Percentiles rank a stretch among this genome's conserved stretches.
These are phyloP conservation scores for Pontederia crassipes DNA, from an alignment of 176 grass and related monocot genomes.

Conservation along the genomic window DNA sequence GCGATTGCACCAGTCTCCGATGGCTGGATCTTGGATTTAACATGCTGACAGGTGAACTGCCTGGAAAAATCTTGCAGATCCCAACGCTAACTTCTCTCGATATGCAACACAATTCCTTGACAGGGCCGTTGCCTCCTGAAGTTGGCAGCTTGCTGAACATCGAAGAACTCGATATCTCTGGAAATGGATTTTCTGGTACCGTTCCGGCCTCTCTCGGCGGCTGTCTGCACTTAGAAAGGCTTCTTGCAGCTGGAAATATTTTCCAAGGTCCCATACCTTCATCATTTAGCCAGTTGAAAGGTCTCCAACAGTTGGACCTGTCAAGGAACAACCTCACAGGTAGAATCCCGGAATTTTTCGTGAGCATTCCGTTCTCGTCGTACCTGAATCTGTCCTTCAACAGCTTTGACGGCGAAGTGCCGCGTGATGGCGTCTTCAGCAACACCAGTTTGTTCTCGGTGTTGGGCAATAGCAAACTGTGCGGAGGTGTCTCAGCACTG, in stretches of 20 bases:
- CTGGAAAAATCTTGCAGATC: conserved; percentile 3
- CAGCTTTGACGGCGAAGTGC: conserved; percentile 13
- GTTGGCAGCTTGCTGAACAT: conserved; percentile 26
- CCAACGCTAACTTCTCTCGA: conserved; percentile 3
- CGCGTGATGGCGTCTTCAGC: conserved; percentile 2
- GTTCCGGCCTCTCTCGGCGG: conserved; percentile 35
- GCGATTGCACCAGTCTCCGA: background rate
- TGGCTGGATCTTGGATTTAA: conserved; percentile 12
- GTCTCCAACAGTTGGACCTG: conserved; percentile 3
- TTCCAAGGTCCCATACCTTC: conserved; percentile 10
- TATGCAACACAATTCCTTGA: conserved; percentile 8
- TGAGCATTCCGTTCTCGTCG: background rate
- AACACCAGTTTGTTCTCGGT: background rate
- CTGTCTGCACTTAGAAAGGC: conserved; percentile 18
- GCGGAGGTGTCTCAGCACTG: background rate
- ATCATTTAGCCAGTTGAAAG: conserved; percentile 7
- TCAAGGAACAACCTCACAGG: conserved; percentile 15
- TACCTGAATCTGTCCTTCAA: conserved; percentile 17
- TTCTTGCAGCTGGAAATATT: conserved; percentile 9
- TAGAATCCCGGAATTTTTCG: background rate
- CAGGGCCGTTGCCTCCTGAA: conserved; percentile 17
- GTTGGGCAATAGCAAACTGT: background rate
- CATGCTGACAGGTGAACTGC: background rate
- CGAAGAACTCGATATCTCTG: conserved; percentile 31
- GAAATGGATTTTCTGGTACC: background rate